Conservation (phyloP, 352 stramenopile species). For the Globisporangium rhizosaccharum region DNA sequence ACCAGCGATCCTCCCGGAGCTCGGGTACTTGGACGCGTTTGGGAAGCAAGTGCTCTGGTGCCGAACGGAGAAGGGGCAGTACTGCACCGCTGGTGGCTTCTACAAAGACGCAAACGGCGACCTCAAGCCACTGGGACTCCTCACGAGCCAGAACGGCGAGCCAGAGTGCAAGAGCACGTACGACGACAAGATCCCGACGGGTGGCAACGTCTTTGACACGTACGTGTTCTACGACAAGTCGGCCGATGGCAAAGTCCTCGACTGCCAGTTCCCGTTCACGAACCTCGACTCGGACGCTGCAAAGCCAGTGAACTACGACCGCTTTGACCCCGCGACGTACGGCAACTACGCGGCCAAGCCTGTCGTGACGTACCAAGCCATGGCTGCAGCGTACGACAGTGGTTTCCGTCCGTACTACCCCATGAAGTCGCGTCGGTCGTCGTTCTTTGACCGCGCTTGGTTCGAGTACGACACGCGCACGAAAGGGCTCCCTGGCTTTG, state of each 20-base stretch:
- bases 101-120: conserved; percentile 33
- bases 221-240: conserved; percentile 78
- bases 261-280: conserved; percentile 80
- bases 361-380: conserved; percentile 62
- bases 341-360: conserved; percentile 28
- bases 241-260: conserved; percentile 55
- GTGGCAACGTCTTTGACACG: conserved; percentile 60
- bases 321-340: conserved; percentile 44
- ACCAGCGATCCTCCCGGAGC: conserved; percentile 69
- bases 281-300: conserved; percentile 48
- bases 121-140: conserved; percentile 25
- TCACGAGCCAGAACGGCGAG: conserved; percentile 22
- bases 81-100: conserved; percentile 62
- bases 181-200: conserved; percentile 38
- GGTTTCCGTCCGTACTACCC: conserved; percentile 88
- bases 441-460: conserved; percentile 88
- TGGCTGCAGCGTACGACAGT: conserved; percentile 40
- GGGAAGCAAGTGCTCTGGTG: conserved; percentile 87
- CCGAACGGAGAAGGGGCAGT: conserved; percentile 50
- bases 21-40: conserved; percentile 78
- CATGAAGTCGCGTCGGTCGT: conserved; percentile 67
- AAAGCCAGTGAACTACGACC: conserved; percentile 39
- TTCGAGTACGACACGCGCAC: conserved; percentile 59
- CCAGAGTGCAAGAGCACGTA: conserved; percentile 40
- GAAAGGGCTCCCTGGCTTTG: conserved; percentile 37